Evolutionary conservation across 1,284 basidiomycete species (phyloP).

Genomic region (Naganishia cerealis): DNA sequence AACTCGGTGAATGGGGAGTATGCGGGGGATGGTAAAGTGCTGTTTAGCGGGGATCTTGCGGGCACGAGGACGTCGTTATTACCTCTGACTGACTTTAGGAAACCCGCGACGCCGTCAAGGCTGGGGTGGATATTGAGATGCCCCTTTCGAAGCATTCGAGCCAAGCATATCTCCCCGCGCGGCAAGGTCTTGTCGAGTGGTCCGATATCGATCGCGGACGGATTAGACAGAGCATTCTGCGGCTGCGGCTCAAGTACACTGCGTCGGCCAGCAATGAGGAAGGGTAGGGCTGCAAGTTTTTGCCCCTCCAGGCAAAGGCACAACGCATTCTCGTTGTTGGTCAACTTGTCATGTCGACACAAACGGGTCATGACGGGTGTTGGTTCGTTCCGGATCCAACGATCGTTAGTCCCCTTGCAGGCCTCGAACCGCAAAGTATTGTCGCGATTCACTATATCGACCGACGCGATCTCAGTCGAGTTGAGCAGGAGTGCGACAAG

Average conservation of each 20-base stretch:
- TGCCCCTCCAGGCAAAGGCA: not conserved
- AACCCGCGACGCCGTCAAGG: constrained; percentile 16
- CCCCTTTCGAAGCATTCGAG: constrained; percentile 10
- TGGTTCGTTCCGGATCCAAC: constrained; percentile 17
- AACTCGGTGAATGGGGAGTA: constrained; percentile 26
- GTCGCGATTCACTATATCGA: constrained; percentile 15
- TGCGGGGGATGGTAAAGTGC: constrained; percentile 5
- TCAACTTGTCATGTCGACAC: constrained; percentile 11
- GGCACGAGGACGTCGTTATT: constrained; percentile 24
- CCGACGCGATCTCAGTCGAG: constrained; percentile 4
- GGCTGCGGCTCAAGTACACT: constrained; percentile 11
- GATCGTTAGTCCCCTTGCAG: constrained; percentile 17
- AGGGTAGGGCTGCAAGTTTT: not conserved
- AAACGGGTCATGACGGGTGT: constrained; percentile 21
- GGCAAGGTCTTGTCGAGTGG: constrained; percentile 6
- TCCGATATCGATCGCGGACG: not conserved
- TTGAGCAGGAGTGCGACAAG: not conserved
- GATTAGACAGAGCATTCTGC: constrained; percentile 13
- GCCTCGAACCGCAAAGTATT: constrained; percentile 2
- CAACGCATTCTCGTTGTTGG: constrained; percentile 23
- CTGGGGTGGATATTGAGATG: constrained; percentile 27
- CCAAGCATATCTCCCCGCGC: not conserved
- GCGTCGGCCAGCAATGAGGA: no score
- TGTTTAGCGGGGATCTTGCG: constrained; percentile 20
- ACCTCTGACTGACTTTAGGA: constrained; percentile 26